Conservation (phyloP, 345 rosid genomes). For the Microthlaspi erraticum region DNA sequence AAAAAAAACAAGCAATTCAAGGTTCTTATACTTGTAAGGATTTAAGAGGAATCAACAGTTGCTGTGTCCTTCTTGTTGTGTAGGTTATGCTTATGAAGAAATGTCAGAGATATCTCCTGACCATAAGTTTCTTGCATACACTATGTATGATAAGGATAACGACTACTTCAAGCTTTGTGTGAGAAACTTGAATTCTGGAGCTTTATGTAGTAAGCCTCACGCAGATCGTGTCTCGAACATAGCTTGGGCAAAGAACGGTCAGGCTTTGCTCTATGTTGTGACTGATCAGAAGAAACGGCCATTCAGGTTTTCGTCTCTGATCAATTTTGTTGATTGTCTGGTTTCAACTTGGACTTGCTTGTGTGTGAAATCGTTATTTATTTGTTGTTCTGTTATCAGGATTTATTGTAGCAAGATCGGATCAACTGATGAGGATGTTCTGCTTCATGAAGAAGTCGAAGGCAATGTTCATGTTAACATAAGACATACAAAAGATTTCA, state of each 20-base stretch:
- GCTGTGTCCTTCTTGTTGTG: neutral
- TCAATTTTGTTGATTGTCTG: conserved; percentile 22
- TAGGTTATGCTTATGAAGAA: conserved; percentile 96
- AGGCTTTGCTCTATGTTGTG: conserved; percentile 83
- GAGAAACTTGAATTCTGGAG: conserved; percentile 87
- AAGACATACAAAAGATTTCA: conserved; percentile 85
- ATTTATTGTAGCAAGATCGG: conserved; percentile 86
- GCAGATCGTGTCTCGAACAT: conserved; percentile 81
- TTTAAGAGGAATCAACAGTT: neutral
- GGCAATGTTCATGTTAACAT: conserved; percentile 70
- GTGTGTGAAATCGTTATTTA: conserved; percentile 6
- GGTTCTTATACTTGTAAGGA: neutral
- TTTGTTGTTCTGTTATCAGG: conserved; percentile 44
- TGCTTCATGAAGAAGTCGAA: conserved; percentile 77
- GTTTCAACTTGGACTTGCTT: conserved; percentile 18
- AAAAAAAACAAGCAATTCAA: neutral
- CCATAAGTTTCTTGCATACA: conserved; percentile 92
- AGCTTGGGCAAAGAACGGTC: conserved; percentile 92
- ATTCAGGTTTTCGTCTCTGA: conserved; percentile 50
- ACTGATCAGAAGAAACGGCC: conserved; percentile 90
- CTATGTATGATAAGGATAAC: conserved; percentile 95
- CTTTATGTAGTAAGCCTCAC: conserved; percentile 89
- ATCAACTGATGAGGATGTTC: conserved; percentile 84
- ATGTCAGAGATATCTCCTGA: conserved; percentile 90
- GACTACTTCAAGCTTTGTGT: conserved; percentile 79